Percentiles rank a stretch among this genome's conserved stretches.
Conservation (phyloP, 495 filamentous ascomycete genomes). For the Aspergillus heteromorphus region DNA sequence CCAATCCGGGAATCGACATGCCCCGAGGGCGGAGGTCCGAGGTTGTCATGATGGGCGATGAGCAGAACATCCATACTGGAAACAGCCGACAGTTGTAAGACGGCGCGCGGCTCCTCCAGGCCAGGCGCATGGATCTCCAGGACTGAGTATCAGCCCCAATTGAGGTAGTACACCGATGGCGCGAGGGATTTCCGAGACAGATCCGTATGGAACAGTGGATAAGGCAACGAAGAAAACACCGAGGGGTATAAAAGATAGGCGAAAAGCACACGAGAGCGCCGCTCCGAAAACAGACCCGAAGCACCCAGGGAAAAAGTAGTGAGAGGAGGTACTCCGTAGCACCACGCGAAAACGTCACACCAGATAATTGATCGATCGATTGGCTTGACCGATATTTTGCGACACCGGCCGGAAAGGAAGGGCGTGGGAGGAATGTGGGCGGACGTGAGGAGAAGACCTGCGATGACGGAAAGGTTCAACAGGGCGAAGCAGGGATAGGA, state of each 20-base stretch:
- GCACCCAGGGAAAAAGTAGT: neutral
- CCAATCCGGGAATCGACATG: neutral
- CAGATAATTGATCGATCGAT: neutral
- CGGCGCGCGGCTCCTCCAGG: neutral
- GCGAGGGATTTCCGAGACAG: neutral
- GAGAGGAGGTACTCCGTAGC: too few relatives aligned
- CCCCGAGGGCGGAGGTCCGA: neutral
- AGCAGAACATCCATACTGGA: constrained; percentile 12
- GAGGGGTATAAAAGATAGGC: neutral
- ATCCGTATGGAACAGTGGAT: neutral
- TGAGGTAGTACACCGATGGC: neutral
- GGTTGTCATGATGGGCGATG: neutral
- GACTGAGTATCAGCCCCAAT: neutral
- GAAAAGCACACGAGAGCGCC: neutral
- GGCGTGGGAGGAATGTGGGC: neutral
- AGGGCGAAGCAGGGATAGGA: constrained; percentile 14
- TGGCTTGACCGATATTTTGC: constrained; percentile 2
- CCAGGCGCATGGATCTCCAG: constrained; percentile 9
- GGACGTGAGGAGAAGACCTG: neutral
- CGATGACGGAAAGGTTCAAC: constrained; percentile 5
- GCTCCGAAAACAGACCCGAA: neutral
- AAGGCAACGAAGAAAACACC: neutral
- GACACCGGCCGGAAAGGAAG: neutral
- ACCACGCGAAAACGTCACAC: constrained; percentile 3
- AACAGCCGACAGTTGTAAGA: neutral